Percentiles rank a stretch among this genome's conserved stretches.
phyloP scores from a whole-genome alignment of 371 early-diverging fungal species.

The Lichtheimia hyalospora region DNA sequence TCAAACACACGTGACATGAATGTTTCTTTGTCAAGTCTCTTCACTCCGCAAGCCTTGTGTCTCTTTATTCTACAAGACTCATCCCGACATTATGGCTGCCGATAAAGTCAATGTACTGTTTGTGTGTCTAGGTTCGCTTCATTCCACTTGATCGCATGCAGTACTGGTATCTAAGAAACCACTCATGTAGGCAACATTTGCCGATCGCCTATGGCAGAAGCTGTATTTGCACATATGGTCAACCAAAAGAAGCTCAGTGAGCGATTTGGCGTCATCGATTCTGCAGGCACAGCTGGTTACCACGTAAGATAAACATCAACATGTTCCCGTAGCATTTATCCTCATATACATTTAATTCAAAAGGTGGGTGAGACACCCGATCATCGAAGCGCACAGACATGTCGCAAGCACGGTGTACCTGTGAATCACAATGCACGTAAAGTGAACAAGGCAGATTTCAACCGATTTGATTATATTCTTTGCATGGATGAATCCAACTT shows the following conservation, averaged over 20 bases:
- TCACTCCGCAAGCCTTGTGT: too few species aligned
- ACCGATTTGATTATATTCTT: conserved; percentile 80
- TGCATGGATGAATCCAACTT: conserved; percentile 87
- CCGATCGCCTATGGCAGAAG: conserved; percentile 90
- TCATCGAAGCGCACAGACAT: conserved; percentile 67
- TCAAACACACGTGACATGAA: too few species aligned
- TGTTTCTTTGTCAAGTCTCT: too few species aligned
- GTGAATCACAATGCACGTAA: conserved; percentile 79
- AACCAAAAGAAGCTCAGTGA: conserved; percentile 54
- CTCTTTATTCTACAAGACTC: too few species aligned
- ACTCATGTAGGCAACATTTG: conserved; percentile 77
- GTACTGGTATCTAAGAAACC: neutral
- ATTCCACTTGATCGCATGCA: neutral
- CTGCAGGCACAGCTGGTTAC: conserved; percentile 85
- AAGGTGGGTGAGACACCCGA: conserved; percentile 77
- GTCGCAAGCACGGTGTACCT: conserved; percentile 76
- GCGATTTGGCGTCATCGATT: conserved; percentile 75
- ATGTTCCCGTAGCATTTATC: neutral
- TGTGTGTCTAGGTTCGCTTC: conserved; percentile 67
- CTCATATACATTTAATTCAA: neutral
- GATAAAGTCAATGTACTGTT: conserved; percentile 60
- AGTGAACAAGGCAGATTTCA: conserved; percentile 62
- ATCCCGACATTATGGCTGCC: conserved; percentile 1
- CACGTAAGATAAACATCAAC: conserved; percentile 61
- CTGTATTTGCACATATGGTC: conserved; percentile 82